Conservation (phyloP, 2,329 filamentous ascomycete genomes). For the Aureobasidium sp. region DNA sequence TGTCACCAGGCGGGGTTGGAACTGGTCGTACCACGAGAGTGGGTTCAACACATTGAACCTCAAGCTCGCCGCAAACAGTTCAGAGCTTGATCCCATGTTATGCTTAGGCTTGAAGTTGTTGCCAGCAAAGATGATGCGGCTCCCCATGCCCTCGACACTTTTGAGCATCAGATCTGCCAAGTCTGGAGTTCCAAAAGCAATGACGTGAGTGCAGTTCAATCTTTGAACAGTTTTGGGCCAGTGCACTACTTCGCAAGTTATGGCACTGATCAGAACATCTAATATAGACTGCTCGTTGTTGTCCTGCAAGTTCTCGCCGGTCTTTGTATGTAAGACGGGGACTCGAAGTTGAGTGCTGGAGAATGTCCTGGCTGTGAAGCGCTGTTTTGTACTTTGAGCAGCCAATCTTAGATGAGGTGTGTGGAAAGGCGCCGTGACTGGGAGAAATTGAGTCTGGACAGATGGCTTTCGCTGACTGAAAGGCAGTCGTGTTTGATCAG, state of each 20-base stretch:
- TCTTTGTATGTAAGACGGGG: slow-evolving; percentile 83
- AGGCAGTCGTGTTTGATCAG: slow-evolving; percentile 90
- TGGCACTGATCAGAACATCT: slow-evolving; percentile 78
- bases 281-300: slow-evolving; percentile 63
- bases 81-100: no score
- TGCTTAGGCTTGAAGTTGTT: slow-evolving; percentile 93
- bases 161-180: slow-evolving; percentile 93
- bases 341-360: slow-evolving; percentile 67
- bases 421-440: slow-evolving; percentile 96
- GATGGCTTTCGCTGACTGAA: slow-evolving; percentile 93
- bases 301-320: slow-evolving; percentile 78
- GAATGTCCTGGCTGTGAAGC: slow-evolving; percentile 77
- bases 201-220: slow-evolving; percentile 83
- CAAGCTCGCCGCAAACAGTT: slow-evolving; percentile 90
- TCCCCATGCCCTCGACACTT: slow-evolving; percentile 97
- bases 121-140: slow-evolving; percentile 90
- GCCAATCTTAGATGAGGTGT: slow-evolving; percentile 87
- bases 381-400: no score
- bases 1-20: slow-evolving; percentile 85
- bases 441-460: slow-evolving; percentile 93
- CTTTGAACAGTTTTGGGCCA: slow-evolving; percentile 93
- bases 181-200: slow-evolving; percentile 97
- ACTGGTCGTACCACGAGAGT: slow-evolving; percentile 80
- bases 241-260: slow-evolving; percentile 86
- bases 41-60: slow-evolving; percentile 95